Conservation (phyloP, 2,329 filamentous ascomycete genomes). For the Xylariaceae sp. region DNA sequence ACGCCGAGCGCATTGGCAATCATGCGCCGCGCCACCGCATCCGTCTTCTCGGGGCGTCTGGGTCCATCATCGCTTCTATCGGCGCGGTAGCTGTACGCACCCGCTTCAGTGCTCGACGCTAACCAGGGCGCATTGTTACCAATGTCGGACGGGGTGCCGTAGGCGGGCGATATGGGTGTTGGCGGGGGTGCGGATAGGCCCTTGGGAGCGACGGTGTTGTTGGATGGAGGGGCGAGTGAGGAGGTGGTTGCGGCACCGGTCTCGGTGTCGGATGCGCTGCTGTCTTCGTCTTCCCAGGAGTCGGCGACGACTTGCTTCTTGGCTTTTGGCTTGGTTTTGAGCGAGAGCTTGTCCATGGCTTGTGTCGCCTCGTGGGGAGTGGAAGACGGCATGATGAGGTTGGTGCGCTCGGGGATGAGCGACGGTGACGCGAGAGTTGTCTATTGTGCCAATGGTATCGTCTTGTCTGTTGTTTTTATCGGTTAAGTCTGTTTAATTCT, state of each 20-base stretch:
- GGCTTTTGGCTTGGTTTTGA: slow-evolving; percentile 26
- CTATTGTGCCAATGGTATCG: no score
- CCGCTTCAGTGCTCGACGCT: slow-evolving; percentile 6
- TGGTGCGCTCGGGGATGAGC: neutral
- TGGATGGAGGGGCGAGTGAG: slow-evolving; percentile 19
- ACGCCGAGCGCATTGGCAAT: slow-evolving; percentile 86
- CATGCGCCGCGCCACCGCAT: slow-evolving; percentile 81
- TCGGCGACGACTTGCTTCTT: slow-evolving; percentile 52
- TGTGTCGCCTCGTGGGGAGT: slow-evolving; percentile 20
- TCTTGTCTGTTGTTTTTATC: no score
- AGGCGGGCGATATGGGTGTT: slow-evolving; percentile 57
- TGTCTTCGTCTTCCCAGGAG: slow-evolving; percentile 72
- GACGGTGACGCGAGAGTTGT: no score
- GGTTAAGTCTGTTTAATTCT: no score
- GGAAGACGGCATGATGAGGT: slow-evolving; percentile 21
- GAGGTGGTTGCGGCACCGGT: slow-evolving; percentile 19
- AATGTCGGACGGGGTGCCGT: slow-evolving; percentile 20
- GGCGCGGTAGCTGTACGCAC: slow-evolving; percentile 9
- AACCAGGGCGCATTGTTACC: slow-evolving; percentile 14
- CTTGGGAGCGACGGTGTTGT: slow-evolving; percentile 22
- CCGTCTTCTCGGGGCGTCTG: slow-evolving; percentile 74
- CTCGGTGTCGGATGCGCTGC: slow-evolving; percentile 39
- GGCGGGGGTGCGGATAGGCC: slow-evolving; percentile 56
- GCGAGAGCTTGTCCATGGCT: slow-evolving; percentile 31
- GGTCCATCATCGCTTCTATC: slow-evolving; percentile 9